Evolutionary conservation across 2,329 filamentous ascomycete genomes (phyloP), one percentile per base, ranked within the genome.

Genomic region (Aureobasidium sp.): DNA sequence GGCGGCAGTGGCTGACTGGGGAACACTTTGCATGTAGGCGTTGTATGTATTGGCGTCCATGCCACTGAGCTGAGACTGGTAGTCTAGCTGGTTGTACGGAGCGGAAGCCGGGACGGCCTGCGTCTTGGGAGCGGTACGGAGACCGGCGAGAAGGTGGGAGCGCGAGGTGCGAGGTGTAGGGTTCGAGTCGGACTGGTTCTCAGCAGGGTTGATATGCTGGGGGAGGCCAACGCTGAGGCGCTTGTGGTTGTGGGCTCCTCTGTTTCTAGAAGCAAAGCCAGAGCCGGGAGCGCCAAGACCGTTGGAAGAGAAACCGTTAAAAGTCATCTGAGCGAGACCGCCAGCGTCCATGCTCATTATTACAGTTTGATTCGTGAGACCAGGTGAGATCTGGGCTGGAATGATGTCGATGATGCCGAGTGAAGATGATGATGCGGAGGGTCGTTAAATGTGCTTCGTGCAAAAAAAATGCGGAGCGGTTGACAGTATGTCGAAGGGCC

Each of bases 321-420:
- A 93, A 79, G 90, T 89, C 93, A 97, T 97, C 84, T 95, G 91
- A 94, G 91, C 88, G 81, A 96, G 90, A 94, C 91, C 90, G 84
- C 93, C 93, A 84, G 93, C 87, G 93, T 96, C 88, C 87, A 95
- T 87, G 76, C 78, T 81, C 78, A 77, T 70, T 67, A 61, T 46
- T 62, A 50, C 54, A 61, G 62, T 55, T 60, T 45, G 57, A 63
- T 64, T 47, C 62, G 60, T 61, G 45, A 31, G 55, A 58, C 55
- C 55, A 49, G 55, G 55, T 25, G 15, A 49, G 55, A 57, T 57
- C 40, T 46, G 53, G 40, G 53, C 40, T 25, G 40, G 46, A 57
- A 43, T 57, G 53, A 45, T 57, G 53, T 43, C 23, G 57, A 38
- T 35, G 35, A 47, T 40, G 51, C 23, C 21, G 51, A 50, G 45